Conservation (phyloP, 345 rosid genomes). For the Populus simonii region DNA sequence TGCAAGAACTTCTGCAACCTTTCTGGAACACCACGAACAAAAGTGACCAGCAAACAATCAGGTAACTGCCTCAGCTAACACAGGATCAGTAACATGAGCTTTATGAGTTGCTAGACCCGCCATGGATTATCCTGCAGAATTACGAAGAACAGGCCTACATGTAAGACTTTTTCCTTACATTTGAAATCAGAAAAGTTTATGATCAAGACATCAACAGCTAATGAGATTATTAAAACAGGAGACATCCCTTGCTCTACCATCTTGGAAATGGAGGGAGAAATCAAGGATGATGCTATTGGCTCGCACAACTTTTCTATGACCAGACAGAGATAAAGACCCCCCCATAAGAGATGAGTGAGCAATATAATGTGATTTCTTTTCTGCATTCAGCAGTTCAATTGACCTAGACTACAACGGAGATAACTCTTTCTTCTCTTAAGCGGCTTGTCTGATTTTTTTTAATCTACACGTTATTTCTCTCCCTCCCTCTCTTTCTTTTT, state of each 20-base stretch:
- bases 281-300: too few species aligned
- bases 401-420: neutral
- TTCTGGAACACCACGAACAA: neutral
- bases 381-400: neutral
- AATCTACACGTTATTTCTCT: neutral
- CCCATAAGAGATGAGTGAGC: too few species aligned
- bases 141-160: neutral
- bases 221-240: neutral
- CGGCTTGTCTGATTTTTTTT: neutral
- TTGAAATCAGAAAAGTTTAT: neutral
- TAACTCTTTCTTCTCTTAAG: neutral
- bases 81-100: neutral
- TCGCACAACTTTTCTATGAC: too few species aligned
- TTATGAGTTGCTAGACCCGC: neutral
- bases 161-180: neutral
- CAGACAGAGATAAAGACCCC: too few species aligned
- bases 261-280: neutral
- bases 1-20: neutral
- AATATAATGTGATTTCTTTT: neutral
- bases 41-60: neutral
- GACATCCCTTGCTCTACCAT: neutral
- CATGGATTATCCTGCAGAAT: neutral
- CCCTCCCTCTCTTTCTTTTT: neutral
- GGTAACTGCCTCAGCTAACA: neutral
- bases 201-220: neutral